Evolutionary conservation across 2,329 filamentous ascomycete species (phyloP).

Genomic region (Venturia asperata): DNA sequence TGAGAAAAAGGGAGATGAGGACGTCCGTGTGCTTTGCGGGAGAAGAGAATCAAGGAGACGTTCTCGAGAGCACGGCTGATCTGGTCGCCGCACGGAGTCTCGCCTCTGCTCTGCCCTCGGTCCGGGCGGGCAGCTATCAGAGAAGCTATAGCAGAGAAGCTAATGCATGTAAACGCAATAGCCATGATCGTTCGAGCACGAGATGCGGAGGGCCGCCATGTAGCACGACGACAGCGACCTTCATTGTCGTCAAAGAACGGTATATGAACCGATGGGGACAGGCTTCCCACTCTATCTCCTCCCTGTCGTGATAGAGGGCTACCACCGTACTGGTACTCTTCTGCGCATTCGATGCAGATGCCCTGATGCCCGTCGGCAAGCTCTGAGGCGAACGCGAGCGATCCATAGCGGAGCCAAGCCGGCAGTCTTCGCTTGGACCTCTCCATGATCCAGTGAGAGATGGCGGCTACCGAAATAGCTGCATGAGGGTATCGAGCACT

Average conservation of each 20-base stretch:
- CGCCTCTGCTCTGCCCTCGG: neutral
- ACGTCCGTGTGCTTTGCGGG: neutral
- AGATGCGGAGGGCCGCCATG: neutral
- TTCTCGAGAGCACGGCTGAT: neutral
- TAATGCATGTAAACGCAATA: conserved; percentile 13
- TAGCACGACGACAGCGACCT: neutral
- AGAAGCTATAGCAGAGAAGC: neutral
- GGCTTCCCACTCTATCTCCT: neutral
- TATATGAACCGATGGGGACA: neutral
- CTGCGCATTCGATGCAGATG: neutral
- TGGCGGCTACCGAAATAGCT: conserved; percentile 18
- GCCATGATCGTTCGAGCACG: neutral
- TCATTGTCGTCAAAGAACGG: neutral
- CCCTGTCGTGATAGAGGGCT: neutral
- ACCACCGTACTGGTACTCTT: neutral
- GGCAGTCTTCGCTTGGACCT: conserved; percentile 10
- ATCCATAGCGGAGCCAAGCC: conserved; percentile 14
- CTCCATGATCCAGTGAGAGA: neutral
- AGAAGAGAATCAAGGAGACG: neutral
- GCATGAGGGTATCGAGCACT: conserved; percentile 1
- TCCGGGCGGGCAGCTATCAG: conserved; percentile 7
- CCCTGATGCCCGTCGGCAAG: neutral
- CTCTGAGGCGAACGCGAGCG: conserved; percentile 1
- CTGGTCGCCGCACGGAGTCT: neutral
- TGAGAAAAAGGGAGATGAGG: conserved; percentile 2